Base-by-base conservation (phyloP, 176 grass and related monocot species). In the Dendrocalamus sinicus region DNA sequence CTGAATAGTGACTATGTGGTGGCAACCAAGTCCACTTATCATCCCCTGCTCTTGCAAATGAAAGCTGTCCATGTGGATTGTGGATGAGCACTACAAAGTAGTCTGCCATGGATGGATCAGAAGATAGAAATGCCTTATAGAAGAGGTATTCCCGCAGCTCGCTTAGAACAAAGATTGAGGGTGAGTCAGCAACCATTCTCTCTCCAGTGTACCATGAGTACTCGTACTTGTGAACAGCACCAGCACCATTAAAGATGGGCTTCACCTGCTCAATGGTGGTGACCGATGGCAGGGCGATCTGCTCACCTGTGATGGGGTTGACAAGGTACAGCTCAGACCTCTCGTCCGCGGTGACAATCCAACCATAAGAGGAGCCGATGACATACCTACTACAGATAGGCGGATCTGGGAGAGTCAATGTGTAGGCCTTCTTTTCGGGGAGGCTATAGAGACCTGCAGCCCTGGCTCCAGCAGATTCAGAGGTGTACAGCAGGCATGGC, bases 401-500 rank as follows among this genome's bases (percentile, higher is more conserved):
- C 0, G 77, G 77, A 1, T 79, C 77, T 1, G 61, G 61, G 16
- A 80, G 60, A 19, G 77, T 32, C 7, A 65, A 11, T 9, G 8
- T 65, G 58, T 79, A 79, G 41, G 41, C n/a, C 43, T 32, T 79
- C 59, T 79, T 63, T 40, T 48, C 76, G 1, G 8, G n/a, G 1
- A 79, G n/a, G 40, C 59, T 79, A 14, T 48, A 79, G 2, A 79
- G 59, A 13, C 41, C 8, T 0, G 3, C 23, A 1, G 1, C 15
- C 28, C 28, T 30, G 28, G 28, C 22, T 4, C 43, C 13, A 5
- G 59, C 6, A 10, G 76, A 79, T 65, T 79, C 59, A 19, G 76
- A 47, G 41, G 76, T 79, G 59, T 79, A 79, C 1, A 79, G 58
- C 15, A 79, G 43, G 76, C 76, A 79, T 1, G 76, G 76, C 12